A percentile compares a stretch with the other conserved stretches of the same genome.
phyloP scores from a whole-genome alignment of 495 filamentous ascomycete genomes.

The Hypoxylon trugodes region DNA sequence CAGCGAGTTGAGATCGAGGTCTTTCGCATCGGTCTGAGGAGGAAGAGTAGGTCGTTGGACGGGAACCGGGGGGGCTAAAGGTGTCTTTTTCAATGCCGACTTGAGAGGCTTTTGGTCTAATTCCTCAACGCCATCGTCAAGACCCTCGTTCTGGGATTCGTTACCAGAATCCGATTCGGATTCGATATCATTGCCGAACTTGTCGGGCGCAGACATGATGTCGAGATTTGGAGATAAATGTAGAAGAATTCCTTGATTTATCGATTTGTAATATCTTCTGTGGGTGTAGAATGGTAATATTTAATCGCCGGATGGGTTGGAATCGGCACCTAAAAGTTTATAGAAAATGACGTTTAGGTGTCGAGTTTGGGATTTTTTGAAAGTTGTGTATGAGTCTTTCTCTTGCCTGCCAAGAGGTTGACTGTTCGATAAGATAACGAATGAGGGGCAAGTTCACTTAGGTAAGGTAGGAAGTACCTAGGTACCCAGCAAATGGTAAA shows the following conservation, averaged over 20 bases:
- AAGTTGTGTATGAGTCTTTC: constrained; percentile 42
- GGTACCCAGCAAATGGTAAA: not conserved
- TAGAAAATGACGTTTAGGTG: constrained; percentile 34
- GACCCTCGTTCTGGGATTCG: constrained; percentile 51
- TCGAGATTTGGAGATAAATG: not conserved
- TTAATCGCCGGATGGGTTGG: not conserved
- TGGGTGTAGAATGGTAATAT: not conserved
- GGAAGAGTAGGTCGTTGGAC: constrained; percentile 68
- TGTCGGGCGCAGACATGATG: constrained; percentile 40
- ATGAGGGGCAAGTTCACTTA: constrained; percentile 39
- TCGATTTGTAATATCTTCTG: not conserved
- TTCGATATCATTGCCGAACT: constrained; percentile 43
- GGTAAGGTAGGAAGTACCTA: not conserved
- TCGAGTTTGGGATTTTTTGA: constrained; percentile 35
- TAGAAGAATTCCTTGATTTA: not conserved
- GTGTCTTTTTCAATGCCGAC: constrained; percentile 59
- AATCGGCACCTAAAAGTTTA: not conserved
- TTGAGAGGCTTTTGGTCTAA: constrained; percentile 53
- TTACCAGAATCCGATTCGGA: constrained; percentile 47
- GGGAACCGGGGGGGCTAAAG: constrained; percentile 46
- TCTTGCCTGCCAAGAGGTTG: not conserved
- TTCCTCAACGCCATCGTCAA: constrained; percentile 51
- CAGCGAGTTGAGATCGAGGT: constrained; percentile 78
- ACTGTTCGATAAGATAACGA: constrained; percentile 38
- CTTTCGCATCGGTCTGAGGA: constrained; percentile 87